Base-by-base conservation (phyloP, 225 moss, liverwort and hornwort species). In the Asterella californica region DNA sequence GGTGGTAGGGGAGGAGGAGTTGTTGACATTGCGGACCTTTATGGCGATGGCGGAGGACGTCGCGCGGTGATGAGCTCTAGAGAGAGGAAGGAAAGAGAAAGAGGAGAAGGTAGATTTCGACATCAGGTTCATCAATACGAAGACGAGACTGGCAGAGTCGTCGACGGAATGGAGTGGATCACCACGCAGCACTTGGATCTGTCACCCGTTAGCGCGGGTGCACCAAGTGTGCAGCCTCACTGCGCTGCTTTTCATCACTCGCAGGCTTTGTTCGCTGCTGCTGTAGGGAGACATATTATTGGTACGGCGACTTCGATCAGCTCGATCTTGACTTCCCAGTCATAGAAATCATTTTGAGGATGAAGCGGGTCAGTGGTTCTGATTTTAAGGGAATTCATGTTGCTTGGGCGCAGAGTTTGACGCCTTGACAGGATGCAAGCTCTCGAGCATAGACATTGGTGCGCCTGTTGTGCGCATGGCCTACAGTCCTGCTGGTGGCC, bases 401-500 rank as follows among this genome's bases (percentile, higher is more conserved):
- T 74, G 72, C 47, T 76, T 78, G 53, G 60, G 37, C 88, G 86
- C 92, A 95, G 99, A 99, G 85, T 99, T 95, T 87, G 99, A 99
- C 83, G 92, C 93, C 25, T 86, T 99, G 77, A 93, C 99, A 79
- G 99, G 99, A 91, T 95, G 93, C 91, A 99, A 94, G 83, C 87
- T 99, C 54, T 93, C 99, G 75, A 99, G 95, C 85, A 92, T 99
- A 88, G 99, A 99, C 85, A 95, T 99, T 76, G 99, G 99, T 78
- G 93, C 93, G 77, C 78, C 89, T 64, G 99, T 99, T 74, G 90
- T 94, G 74, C 93, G 95, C 63, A 93, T 99, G 92, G 91, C 93
- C 17, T 99, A 99, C 62, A 99, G 95, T 80, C 99, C 99, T 47
- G 93, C 99, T 55, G 99, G 95, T 81, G 99, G 99, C 32, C 99